These are phyloP conservation scores for Paecilomyces formosus DNA, from an alignment of 2,329 filamentous ascomycete species.

Conservation along the genomic window DNA sequence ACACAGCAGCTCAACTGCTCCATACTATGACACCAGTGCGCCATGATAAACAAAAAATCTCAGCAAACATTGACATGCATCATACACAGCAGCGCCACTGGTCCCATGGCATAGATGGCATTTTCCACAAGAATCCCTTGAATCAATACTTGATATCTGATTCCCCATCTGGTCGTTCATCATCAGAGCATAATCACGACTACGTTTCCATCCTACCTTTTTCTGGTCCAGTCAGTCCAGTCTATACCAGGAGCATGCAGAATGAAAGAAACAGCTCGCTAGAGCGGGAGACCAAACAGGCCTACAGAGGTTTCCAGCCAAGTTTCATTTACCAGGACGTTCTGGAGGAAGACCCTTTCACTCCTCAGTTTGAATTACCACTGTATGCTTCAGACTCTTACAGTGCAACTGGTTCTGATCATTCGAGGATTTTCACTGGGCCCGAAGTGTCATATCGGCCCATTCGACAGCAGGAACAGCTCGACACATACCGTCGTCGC, in stretches of 20 bases:
- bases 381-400: neutral
- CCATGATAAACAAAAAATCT: neutral
- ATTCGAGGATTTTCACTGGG: neutral
- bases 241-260: neutral
- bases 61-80: neutral
- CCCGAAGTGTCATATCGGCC: neutral
- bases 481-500: neutral
- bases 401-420: neutral
- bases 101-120: conserved; percentile 3
- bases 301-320: neutral
- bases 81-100: conserved; percentile 1
- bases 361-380: neutral
- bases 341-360: neutral
- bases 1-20: neutral
- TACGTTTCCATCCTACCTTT: neutral
- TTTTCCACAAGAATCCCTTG: conserved; percentile 11
- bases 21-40: neutral
- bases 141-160: conserved; percentile 8
- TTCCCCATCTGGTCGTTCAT: neutral
- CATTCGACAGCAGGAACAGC: neutral
- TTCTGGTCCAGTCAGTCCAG: neutral
- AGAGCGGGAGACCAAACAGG: conserved; percentile 2
- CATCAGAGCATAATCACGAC: neutral
- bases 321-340: neutral
- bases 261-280: conserved; percentile 1